phyloP scores from a whole-genome alignment of 768 basidiomycete genomes.

The Galerina marginata region DNA sequence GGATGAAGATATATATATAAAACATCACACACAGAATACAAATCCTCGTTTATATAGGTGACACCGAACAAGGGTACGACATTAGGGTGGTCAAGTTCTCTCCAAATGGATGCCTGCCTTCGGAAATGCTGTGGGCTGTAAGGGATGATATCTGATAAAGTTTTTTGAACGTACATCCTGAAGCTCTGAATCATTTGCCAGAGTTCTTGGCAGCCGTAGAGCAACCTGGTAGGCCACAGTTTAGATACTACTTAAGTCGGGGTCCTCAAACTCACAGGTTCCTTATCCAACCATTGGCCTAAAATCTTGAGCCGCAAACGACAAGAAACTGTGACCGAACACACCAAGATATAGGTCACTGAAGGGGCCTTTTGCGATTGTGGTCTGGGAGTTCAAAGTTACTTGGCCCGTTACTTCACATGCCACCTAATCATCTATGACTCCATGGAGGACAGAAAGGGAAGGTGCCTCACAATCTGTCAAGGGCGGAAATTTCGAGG shows the following conservation, averaged over 20 bases:
- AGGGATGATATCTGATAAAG: background rate
- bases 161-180: conserved; percentile 34
- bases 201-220: conserved; percentile 40
- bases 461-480: conserved; percentile 39
- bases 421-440: background rate
- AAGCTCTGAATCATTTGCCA: conserved; percentile 36
- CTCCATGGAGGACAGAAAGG: background rate
- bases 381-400: conserved; percentile 30
- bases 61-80: conserved; percentile 47
- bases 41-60: conserved; percentile 35
- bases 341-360: conserved; percentile 48
- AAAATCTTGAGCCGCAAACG: too few relatives aligned
- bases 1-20: background rate
- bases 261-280: conserved; percentile 29
- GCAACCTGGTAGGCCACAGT: conserved; percentile 38
- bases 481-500: conserved; percentile 46
- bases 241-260: background rate
- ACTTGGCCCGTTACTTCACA: conserved; percentile 48
- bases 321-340: too few relatives aligned
- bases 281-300: conserved; percentile 42
- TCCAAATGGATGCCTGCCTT: conserved; percentile 48
- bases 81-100: conserved; percentile 45
- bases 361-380: conserved; percentile 39
- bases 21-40: conserved; percentile 36
- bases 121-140: conserved; percentile 40